These are phyloP conservation scores for Tieghemostelium lacteum DNA, from an alignment of 78 protist species.

Conservation along the genomic window DNA sequence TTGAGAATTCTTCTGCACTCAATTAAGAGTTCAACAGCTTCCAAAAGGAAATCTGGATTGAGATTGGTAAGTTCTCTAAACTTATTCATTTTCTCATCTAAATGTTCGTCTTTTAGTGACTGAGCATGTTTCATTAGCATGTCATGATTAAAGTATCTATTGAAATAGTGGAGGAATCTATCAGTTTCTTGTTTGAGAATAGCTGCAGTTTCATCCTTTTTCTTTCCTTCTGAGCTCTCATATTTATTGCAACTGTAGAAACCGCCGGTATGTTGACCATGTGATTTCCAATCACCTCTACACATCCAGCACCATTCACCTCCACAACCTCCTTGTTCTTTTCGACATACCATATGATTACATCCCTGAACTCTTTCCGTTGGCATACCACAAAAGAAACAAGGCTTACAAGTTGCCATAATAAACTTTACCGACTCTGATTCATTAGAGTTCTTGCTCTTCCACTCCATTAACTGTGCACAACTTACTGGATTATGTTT, in stretches of 20 bases:
- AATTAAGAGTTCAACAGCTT: slow-evolving; percentile 43
- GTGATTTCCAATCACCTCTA: slow-evolving; percentile 84
- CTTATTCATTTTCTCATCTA: slow-evolving; percentile 64
- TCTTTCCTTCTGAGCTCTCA: slow-evolving; percentile 70
- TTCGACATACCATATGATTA: slow-evolving; percentile 84
- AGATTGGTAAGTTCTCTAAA: slow-evolving; percentile 48
- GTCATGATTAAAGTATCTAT: slow-evolving; percentile 82
- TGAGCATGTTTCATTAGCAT: slow-evolving; percentile 72
- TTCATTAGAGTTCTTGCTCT: slow-evolving; percentile 76
- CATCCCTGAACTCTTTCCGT: slow-evolving; percentile 80
- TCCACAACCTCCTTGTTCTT: slow-evolving; percentile 80
- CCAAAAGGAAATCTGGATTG: slow-evolving; percentile 61
- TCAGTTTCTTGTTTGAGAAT: slow-evolving; percentile 65
- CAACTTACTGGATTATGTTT: slow-evolving; percentile 83
- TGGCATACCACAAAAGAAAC: slow-evolving; percentile 82
- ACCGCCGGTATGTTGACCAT: slow-evolving; percentile 86
- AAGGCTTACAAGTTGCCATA: slow-evolving; percentile 79
- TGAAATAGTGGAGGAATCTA: slow-evolving; percentile 79
- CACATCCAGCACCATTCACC: slow-evolving; percentile 89
- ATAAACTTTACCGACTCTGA: slow-evolving; percentile 63
- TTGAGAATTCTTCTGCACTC: slow-evolving; percentile 78
- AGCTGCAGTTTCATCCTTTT: slow-evolving; percentile 53
- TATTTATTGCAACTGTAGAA: slow-evolving; percentile 85
- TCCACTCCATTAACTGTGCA: slow-evolving; percentile 72
- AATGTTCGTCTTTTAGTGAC: slow-evolving; percentile 42